Evolutionary conservation across 768 basidiomycete species (phyloP), one percentile per base, ranked within the genome.

Genomic region (Phaffia tasmanica): DNA sequence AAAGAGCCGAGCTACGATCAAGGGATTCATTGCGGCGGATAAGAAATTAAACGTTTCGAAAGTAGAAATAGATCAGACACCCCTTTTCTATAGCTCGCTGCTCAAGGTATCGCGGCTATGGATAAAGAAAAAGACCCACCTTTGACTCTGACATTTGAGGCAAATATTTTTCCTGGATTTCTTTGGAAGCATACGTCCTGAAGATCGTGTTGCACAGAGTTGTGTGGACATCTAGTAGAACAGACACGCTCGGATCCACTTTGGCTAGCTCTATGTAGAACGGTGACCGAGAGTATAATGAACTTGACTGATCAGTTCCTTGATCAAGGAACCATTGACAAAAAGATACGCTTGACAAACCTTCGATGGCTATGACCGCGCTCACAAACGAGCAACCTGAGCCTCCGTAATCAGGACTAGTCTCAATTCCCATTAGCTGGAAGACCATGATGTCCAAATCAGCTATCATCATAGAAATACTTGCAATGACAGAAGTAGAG

Each of bases 381-480:
- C 89, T 85, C 0, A 87, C 95, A 77, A 99, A 99, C 2, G 89
- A 90, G 35, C 83, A 86, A 72, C 87, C 93, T 4, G 93, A 81
- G 47, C 95, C 95, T 3, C 87, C 88, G 67, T 88, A 82, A 27
- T 86, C 89, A 21, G 82, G 81, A 57, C 81, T 82, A 8, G 90
- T 97, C 78, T 98, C 95, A 66, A 99, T 94, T 48, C 89, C 94
- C 95, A 99, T 99, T 57, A 98, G 83, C 91, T 95, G 66, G 56
- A 27, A 23, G 30, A 11, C 11, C 6, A 18, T 47, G 66, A 63
- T 0, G 11, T 16, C 4, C n/a, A 21, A 47, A 14, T 51, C 25
- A 51, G 49, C 49, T 62, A 3, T 21, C 0, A 50, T 30, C 51
- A 15, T 23, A 30, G 14, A n/a, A 46, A n/a, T 23, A 42, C 1